These are phyloP conservation scores for Fusarium sp. DNA, from an alignment of 2,329 filamentous ascomycete genomes.

Conservation along the genomic window DNA sequence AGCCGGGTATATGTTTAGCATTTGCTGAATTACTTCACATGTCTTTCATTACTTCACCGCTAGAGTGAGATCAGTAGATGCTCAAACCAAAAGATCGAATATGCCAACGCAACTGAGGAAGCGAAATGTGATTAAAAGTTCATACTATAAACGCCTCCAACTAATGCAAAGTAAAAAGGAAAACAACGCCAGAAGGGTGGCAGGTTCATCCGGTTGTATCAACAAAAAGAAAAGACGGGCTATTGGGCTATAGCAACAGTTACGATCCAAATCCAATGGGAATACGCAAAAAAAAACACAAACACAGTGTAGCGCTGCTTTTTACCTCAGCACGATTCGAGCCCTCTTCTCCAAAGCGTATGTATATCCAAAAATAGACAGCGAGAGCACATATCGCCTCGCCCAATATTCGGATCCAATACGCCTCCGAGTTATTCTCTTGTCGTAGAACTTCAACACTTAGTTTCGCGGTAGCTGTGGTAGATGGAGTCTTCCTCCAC, in stretches of 20 bases:
- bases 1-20: background rate
- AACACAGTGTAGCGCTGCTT: constrained; percentile 13
- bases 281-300: constrained; percentile 39
- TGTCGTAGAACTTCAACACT: background rate
- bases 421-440: background rate
- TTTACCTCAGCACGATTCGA: constrained; percentile 8
- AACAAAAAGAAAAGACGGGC: constrained; percentile 25
- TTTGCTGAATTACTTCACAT: background rate
- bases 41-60: background rate
- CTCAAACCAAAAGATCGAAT: background rate
- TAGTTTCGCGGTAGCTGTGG: constrained; percentile 41
- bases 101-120: background rate
- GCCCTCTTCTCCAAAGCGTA: background rate
- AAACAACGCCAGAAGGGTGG: constrained; percentile 33
- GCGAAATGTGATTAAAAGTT: constrained; percentile 45
- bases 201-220: constrained; percentile 31
- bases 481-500: constrained; percentile 38
- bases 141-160: constrained; percentile 46
- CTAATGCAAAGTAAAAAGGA: constrained; percentile 41
- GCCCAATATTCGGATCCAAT: background rate
- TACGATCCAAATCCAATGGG: constrained; percentile 26
- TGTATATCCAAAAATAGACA: background rate
- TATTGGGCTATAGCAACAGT: constrained; percentile 33
- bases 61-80: background rate
- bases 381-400: background rate